A percentile compares a stretch with the other conserved stretches of the same genome.
Evolutionary conservation across 495 filamentous ascomycete species (phyloP).

Genomic region (Aspergillus homomorphus): DNA sequence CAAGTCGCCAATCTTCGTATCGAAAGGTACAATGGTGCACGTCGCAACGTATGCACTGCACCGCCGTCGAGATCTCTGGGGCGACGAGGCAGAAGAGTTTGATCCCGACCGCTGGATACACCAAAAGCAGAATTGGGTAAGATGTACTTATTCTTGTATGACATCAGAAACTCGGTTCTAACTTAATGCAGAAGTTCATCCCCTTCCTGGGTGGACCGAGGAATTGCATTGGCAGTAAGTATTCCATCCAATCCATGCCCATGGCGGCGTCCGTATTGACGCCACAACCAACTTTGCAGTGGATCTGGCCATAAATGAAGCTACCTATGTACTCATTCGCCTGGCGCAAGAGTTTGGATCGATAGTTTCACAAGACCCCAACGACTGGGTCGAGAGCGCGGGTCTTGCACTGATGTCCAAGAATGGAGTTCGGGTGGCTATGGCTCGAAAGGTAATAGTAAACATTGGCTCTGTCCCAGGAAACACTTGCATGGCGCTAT

Average conservation of each 20-base stretch:
- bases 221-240: not conserved
- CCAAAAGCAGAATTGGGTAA: not conserved
- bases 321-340: not conserved
- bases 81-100: not conserved
- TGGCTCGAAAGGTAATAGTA: not conserved
- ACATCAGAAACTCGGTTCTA: not conserved
- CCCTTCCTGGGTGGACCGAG: not conserved
- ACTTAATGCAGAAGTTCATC: not conserved
- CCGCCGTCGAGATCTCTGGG: not conserved
- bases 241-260: not conserved
- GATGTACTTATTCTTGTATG: not conserved
- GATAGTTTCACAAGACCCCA: not conserved
- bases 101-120: not conserved
- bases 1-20: not conserved
- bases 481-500: not conserved
- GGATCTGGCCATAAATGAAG: not conserved
- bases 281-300: not conserved
- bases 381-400: not conserved
- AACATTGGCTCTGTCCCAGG: not conserved
- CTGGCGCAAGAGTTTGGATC: not conserved
- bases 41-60: not conserved
- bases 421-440: not conserved
- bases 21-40: not conserved
- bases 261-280: not conserved
- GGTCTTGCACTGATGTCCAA: not conserved